Percentiles rank a stretch among this genome's conserved stretches.
Conservation (phyloP, 257 asterid genomes). For the Schizonepeta tenuifolia region DNA sequence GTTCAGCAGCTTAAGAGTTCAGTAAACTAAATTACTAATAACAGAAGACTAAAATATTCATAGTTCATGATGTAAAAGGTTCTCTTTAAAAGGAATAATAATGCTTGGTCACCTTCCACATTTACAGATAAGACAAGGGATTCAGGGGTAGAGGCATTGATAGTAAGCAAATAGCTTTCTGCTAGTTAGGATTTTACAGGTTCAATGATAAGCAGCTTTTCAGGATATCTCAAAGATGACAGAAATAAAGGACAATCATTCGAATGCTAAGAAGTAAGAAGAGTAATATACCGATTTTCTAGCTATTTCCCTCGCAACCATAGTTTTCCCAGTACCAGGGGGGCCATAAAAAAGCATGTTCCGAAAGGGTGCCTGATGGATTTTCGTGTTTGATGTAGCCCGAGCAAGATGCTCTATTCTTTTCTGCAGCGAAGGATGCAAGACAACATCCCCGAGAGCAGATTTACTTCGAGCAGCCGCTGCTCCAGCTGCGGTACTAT, state of each 20-base stretch:
- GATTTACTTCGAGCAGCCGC: slow-evolving; percentile 59
- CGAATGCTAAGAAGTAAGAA: slow-evolving; percentile 6
- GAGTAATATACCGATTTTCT: slow-evolving; percentile 80
- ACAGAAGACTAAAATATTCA: background rate
- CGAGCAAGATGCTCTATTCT: slow-evolving; percentile 94
- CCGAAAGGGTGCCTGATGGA: slow-evolving; percentile 94
- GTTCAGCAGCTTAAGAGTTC: slow-evolving; percentile 20
- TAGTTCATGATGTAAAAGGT: background rate
- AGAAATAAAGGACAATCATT: slow-evolving; percentile 2
- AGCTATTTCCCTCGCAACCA: slow-evolving; percentile 98
- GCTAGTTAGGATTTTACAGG: slow-evolving; percentile 20
- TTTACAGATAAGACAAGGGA: background rate
- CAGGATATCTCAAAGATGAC: slow-evolving; percentile 9
- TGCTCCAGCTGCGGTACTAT: slow-evolving; percentile 55
- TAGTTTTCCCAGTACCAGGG: slow-evolving; percentile 99
- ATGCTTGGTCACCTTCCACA: background rate
- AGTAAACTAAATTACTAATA: background rate
- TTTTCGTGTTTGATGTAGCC: slow-evolving; percentile 94
- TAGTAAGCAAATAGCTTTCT: background rate
- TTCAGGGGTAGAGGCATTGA: background rate
- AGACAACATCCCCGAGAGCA: slow-evolving; percentile 64
- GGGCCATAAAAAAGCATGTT: slow-evolving; percentile 98
- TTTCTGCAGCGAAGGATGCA: slow-evolving; percentile 87
- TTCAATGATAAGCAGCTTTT: slow-evolving; percentile 1
- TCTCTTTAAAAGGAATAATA: slow-evolving; percentile 14